Evolutionary conservation across 2,329 filamentous ascomycete genomes (phyloP), one percentile per base, ranked within the genome.

Genomic region (Ceratocystis lukuohia): DNA sequence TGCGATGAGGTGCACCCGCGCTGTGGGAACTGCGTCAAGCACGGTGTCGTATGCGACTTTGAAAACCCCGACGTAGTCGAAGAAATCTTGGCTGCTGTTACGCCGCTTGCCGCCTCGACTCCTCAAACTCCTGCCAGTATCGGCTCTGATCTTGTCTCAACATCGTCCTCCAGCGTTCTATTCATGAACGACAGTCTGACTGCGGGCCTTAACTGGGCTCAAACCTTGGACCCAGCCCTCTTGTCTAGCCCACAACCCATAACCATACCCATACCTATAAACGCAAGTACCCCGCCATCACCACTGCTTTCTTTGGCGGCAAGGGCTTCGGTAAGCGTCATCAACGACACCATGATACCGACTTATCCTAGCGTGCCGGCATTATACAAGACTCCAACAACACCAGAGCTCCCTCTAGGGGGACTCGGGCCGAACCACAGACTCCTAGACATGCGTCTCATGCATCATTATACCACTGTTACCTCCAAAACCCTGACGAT

Each of bases 41-140:
- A 88, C 74, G 85, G 84, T 70, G 85, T 87, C 46, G 73, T 77
- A 44, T 88, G 85, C 75, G 85, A 88, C 73, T 88, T 87, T 71
- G 82, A 85, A 70, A 78, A 79, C 69, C 79, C 80, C 7, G 74
- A 78, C 45, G 73, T 80, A 67, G 73, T 78, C 67, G 77, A 79
- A 65, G 77, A 80, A 59, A 75, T 82, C 57, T 71, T 75, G 30
- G 70, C 76, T 2, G 72, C 75, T 59, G 73, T 77, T 17, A 74
- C 74, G n/a, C 73, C 76, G 22, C 41, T 63, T 33, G 28, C 56
- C 17, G 56, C 56, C 15, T 50, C 64, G 72, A 71, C 70, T 20
- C 68, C 69, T 28, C 72, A 74, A 22, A 68, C 71, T 17, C 70
- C 71, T 20, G 66, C 70, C 10, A 70, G 69, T 46, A 15, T 37